Conservation (phyloP, 306 rosid species). For the Dryas drummondii region DNA sequence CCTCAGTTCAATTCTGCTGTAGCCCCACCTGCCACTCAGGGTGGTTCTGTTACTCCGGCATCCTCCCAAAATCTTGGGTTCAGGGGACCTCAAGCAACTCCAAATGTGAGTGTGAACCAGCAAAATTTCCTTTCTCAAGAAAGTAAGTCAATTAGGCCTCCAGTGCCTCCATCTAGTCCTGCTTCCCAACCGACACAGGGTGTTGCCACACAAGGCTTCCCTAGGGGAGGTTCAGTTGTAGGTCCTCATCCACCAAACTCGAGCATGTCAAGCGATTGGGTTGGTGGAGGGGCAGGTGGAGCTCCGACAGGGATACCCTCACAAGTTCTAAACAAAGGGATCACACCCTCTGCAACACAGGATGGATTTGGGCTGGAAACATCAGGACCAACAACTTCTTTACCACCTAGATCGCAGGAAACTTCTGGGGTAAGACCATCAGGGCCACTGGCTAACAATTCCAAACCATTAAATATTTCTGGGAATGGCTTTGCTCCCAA, state of each 20-base stretch:
- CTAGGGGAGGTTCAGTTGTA: slow-evolving; percentile 35
- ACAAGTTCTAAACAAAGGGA: slow-evolving; percentile 45
- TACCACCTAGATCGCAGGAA: slow-evolving; percentile 50
- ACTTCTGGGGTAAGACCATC: slow-evolving; percentile 44
- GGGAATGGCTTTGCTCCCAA: slow-evolving; percentile 65
- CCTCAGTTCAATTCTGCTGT: slow-evolving; percentile 47
- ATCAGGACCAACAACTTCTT: slow-evolving; percentile 48
- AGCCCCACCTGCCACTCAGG: slow-evolving; percentile 39
- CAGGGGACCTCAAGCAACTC: slow-evolving; percentile 44
- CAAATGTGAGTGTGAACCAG: slow-evolving; percentile 39
- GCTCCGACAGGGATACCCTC: slow-evolving; percentile 39
- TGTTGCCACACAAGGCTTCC: slow-evolving; percentile 47
- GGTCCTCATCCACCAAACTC: slow-evolving; percentile 40
- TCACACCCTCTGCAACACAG: slow-evolving; percentile 40
- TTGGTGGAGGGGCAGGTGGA: slow-evolving; percentile 45
- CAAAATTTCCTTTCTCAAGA: slow-evolving; percentile 45
- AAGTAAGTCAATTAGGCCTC: slow-evolving; percentile 46
- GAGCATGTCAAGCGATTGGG: slow-evolving; percentile 46
- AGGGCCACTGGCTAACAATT: slow-evolving; percentile 46
- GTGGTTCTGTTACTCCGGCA: slow-evolving; percentile 35
- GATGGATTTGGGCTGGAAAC: slow-evolving; percentile 57
- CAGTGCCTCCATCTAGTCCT: slow-evolving; percentile 41
- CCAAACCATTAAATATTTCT: slow-evolving; percentile 44
- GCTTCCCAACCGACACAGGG: slow-evolving; percentile 37
- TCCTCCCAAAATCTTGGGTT: slow-evolving; percentile 52